Evolutionary conservation across 208 protist genomes (phyloP), one percentile per base, ranked within the genome.

Genomic region (Acanthamoeba culbertsoni): DNA sequence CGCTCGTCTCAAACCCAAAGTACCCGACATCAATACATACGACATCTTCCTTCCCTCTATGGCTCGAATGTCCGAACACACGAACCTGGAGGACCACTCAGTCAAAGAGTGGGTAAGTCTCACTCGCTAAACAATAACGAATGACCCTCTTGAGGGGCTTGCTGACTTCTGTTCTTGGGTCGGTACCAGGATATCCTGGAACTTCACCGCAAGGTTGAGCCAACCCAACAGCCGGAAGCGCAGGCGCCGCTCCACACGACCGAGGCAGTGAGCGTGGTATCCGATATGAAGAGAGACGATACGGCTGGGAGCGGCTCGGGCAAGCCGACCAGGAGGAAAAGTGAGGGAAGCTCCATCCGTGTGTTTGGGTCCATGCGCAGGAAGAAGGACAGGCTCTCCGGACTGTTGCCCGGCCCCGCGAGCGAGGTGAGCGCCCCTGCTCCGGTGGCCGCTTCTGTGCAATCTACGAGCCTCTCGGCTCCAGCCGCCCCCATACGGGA

Each of bases 151-250:
- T n/a, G n/a, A n/a, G n/a, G n/a, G n/a, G n/a, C n/a, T n/a, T n/a
- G n/a, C n/a, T n/a, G n/a, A n/a, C n/a, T n/a, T n/a, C n/a, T n/a
- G n/a, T n/a, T n/a, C n/a, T n/a, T n/a, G n/a, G n/a, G n/a, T n/a
- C n/a, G n/a, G n/a, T n/a, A n/a, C n/a, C n/a, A n/a, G n/a, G 59
- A 68, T 68, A n/a, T 68, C 59, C 59, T 68, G 20, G 68, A 77
- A 31, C 68, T 77, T 4, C n/a, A n/a, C n/a, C n/a, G n/a, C n/a
- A n/a, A n/a, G n/a, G n/a, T n/a, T n/a, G n/a, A n/a, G n/a, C n/a
- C n/a, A n/a, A n/a, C n/a, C n/a, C n/a, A n/a, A n/a, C n/a, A n/a
- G n/a, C n/a, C n/a, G n/a, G n/a, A n/a, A n/a, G n/a, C n/a, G n/a
- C n/a, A n/a, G n/a, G n/a, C n/a, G n/a, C n/a, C n/a, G n/a, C n/a